These are phyloP conservation scores for Fusarium sp. DNA, from an alignment of 2,329 filamentous ascomycete species.

Conservation along the genomic window DNA sequence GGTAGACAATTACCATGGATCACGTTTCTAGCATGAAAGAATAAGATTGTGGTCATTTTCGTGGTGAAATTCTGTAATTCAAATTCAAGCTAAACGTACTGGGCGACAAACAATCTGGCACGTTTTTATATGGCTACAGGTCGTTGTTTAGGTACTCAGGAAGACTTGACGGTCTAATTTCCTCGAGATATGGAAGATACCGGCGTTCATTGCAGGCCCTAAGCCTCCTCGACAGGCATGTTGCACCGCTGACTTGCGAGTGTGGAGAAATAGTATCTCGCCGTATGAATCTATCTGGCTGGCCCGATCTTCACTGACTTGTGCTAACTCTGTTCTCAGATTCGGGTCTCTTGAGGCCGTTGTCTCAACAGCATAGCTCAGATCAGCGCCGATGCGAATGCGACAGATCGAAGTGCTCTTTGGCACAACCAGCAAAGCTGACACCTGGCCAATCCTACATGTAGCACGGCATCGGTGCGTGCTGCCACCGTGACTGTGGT, in stretches of 20 bases:
- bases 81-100: slow-evolving; percentile 21
- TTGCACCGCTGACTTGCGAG: neutral
- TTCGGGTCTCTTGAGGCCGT: neutral
- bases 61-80: slow-evolving; percentile 15
- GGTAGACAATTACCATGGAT: too few species aligned
- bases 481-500: slow-evolving; percentile 3
- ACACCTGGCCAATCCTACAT: neutral
- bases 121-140: slow-evolving; percentile 9
- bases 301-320: neutral
- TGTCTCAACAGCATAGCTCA: neutral
- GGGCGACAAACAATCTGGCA: slow-evolving; percentile 5
- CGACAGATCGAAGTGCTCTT: neutral
- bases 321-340: neutral
- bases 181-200: neutral
- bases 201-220: neutral
- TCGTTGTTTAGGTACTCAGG: neutral
- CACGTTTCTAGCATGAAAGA: neutral
- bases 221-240: neutral
- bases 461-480: neutral
- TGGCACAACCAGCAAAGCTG: neutral
- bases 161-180: slow-evolving; percentile 2
- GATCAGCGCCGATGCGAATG: neutral
- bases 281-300: neutral
- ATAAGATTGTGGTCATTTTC: neutral
- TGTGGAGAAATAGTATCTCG: neutral